Evolutionary conservation across 176 grass and related monocot species (phyloP), one percentile per base, ranked within the genome.

Genomic region (Avena insularis): DNA sequence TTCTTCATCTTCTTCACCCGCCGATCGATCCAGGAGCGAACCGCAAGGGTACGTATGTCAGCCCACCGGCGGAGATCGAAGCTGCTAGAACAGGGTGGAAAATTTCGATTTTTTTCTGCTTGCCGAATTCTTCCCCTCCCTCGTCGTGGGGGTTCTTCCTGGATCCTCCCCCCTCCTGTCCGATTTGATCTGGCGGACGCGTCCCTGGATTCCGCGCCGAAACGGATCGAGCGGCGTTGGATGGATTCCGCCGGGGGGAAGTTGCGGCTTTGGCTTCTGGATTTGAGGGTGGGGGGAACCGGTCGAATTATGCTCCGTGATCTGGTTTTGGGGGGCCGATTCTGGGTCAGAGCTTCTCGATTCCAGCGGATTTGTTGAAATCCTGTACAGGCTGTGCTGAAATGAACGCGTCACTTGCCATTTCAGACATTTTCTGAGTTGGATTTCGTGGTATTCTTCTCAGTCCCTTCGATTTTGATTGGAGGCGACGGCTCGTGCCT

Each of bases 1-100:
- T 74, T 88, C 88, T 0, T 43, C 40, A 7, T 43, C 40, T 91
- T 89, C 83, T 45, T 71, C 82, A 8, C 61, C 82, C 82, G 25
- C 31, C 27, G 62, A 65, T 65, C 72, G 74, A 72, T 64, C 75
- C 46, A 31, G 50, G 82, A 21, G 40, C 73, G 57, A 55, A 51
- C 54, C 16, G 13, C 82, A 13, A 58, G 67, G 67, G 53, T 11
- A 62, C 23, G 63, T 66, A 66, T 46, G 12, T 15, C 4, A 58
- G 19, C 12, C 81, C 81, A 59, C 80, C 17, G 48, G 3, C 31
- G 56, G 12, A 58, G 63, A 83, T 71, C 66, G 8, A 71, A 82
- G 29, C n/a, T 12, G 0, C 11, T 71, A 16, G 9, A 83, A 58
- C 53, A 14, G 35, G n/a, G 46, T 48, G 50, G 36, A 6, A 71